A percentile compares a stretch with the other conserved stretches of the same genome.
Conservation (phyloP, 2,329 filamentous ascomycete genomes). For the Tolypocladium paradoxum region DNA sequence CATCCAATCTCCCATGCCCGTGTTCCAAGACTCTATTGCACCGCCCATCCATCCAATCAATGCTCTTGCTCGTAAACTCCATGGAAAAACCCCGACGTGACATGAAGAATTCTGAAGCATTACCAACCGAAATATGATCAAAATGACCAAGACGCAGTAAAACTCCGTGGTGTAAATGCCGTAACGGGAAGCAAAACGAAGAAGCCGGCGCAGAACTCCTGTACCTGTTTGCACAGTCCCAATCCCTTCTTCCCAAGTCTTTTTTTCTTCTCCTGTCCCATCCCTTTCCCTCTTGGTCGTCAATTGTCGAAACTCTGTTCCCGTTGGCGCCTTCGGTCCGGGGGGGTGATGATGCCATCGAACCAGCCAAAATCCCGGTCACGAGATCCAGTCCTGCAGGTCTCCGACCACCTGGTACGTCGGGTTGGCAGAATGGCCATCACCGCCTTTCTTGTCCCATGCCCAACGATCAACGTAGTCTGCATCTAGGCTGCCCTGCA, state of each 20-base stretch:
- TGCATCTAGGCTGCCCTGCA: constrained; percentile 28
- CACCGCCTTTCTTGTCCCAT: constrained; percentile 32
- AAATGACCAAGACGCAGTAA: background rate
- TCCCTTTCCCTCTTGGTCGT: background rate
- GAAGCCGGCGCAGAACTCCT: constrained; percentile 2
- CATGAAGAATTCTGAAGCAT: background rate
- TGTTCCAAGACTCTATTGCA: background rate
- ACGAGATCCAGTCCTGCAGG: constrained; percentile 25
- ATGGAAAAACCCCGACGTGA: background rate
- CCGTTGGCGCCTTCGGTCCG: background rate
- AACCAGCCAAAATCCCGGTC: constrained; percentile 3
- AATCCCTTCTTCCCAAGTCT: background rate
- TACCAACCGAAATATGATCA: background rate
- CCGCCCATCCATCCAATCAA: background rate
- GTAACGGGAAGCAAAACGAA: background rate
- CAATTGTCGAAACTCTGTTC: background rate
- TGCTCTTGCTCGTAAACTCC: background rate
- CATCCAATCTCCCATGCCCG: background rate
- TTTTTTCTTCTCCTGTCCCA: background rate
- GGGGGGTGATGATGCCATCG: background rate
- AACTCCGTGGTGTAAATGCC: background rate
- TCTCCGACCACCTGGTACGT: constrained; percentile 30
- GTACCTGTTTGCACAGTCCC: constrained; percentile 7
- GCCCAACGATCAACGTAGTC: constrained; percentile 31
- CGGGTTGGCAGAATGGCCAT: constrained; percentile 29